Evolutionary conservation across 805 yeast species (phyloP), one percentile per base, ranked within the genome.

Genomic region (Saccharomyces cerevisiae): DNA sequence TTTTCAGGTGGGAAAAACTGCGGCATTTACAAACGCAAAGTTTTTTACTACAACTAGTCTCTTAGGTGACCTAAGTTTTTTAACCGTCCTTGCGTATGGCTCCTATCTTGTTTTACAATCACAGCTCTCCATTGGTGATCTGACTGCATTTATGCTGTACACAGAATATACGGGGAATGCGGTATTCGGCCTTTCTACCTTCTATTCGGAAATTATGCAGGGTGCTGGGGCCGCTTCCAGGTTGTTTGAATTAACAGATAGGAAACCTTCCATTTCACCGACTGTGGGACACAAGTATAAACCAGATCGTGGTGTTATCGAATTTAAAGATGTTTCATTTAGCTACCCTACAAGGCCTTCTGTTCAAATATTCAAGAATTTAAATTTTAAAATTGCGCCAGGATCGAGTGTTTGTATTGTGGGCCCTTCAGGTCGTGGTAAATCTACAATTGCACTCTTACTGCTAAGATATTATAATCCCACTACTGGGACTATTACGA

Each of bases 211-310:
- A 69, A 74, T 94, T 55, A 94, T 94, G 99, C 94, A 94, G 73
- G 98, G 97, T 52, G 87, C 89, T 8, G 99, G 99, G 53, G 98
- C 98, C 1, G 95, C 98, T 0, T 84, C 92, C 52, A 78, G 99
- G 59, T 75, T 92, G 41, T 92, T 92, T 73, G 99, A 94, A 68
- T 75, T 94, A 49, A 81, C 86, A 48, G 96, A 89, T 58, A 78
- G 87, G 70, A 73, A 82, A 55, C 91, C 97, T 1, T 71, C 76
- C 21, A 89, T 92, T 47, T 74, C 78, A 11, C 80, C 91, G 2
- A 78, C 85, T 0, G 64, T 73, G 21, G 98, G 98, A 28, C 57
- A 65, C 31, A 74, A 73, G 51, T 72, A 79, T 32, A 55, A 65
- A 22, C 66, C 70, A 2, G 60, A 56, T 11, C 70, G 60, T 64